These are phyloP conservation scores for Diaporthe velutina DNA, from an alignment of 2,329 filamentous ascomycete genomes.

Conservation along the genomic window DNA sequence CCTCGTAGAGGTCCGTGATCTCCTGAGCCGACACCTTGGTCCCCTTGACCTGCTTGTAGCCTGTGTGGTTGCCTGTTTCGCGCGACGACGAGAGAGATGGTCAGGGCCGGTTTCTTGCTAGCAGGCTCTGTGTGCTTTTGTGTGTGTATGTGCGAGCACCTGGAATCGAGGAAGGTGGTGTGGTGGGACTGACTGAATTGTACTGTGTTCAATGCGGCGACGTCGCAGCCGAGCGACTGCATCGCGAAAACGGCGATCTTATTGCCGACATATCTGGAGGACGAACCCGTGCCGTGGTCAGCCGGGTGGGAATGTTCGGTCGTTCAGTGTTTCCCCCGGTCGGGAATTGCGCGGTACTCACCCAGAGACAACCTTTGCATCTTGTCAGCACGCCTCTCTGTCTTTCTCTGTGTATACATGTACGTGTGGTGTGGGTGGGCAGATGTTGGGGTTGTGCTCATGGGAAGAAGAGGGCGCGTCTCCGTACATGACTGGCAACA, in stretches of 20 bases:
- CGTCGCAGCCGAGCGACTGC: slow-evolving; percentile 93
- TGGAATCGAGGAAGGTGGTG: not conserved
- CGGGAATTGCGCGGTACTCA: slow-evolving; percentile 44
- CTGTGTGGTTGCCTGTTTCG: slow-evolving; percentile 88
- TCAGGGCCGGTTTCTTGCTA: not conserved
- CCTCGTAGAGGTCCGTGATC: slow-evolving; percentile 86
- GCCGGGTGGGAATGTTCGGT: slow-evolving; percentile 18
- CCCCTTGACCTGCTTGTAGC: slow-evolving; percentile 89
- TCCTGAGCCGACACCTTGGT: slow-evolving; percentile 85
- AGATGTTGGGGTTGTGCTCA: slow-evolving; percentile 35
- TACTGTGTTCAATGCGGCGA: slow-evolving; percentile 94
- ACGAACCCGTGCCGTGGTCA: slow-evolving; percentile 32
- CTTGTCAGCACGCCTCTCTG: slow-evolving; percentile 37
- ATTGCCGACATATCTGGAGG: slow-evolving; percentile 92
- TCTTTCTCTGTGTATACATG: slow-evolving; percentile 62
- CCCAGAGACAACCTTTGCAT: slow-evolving; percentile 58
- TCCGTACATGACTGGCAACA: slow-evolving; percentile 92
- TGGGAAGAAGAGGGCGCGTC: slow-evolving; percentile 38
- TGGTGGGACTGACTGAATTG: slow-evolving; percentile 83
- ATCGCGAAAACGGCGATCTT: slow-evolving; percentile 96
- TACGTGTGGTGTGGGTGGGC: slow-evolving; percentile 41
- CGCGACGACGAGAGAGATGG: slow-evolving; percentile 20
- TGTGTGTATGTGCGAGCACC: not conserved
- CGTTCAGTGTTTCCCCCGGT: not conserved
- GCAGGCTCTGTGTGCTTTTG: not conserved